These are phyloP conservation scores for Spiraea crenata DNA, from an alignment of 331 rosid genomes.

Conservation along the genomic window DNA sequence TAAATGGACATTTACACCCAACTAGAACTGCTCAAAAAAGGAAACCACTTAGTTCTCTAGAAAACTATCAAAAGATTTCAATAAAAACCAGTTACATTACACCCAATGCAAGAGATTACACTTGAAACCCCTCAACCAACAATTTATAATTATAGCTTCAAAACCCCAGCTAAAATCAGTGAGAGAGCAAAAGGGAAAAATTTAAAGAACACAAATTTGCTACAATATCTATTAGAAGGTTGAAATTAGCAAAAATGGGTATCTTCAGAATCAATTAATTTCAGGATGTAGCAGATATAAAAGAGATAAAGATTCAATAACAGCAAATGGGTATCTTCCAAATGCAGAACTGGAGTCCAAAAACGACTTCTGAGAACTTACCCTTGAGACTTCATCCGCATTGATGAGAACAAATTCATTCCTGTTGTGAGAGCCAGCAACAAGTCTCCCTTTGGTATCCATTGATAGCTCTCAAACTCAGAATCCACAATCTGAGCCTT, in stretches of 20 bases:
- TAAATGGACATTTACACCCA: not conserved
- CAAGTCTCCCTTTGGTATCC: conserved; percentile 63
- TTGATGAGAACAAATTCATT: conserved; percentile 82
- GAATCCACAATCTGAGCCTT: conserved; percentile 27
- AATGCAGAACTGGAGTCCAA: conserved; percentile 9
- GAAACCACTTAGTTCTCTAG: not conserved
- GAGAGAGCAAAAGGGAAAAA: not conserved
- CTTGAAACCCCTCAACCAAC: not conserved
- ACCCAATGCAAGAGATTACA: not conserved
- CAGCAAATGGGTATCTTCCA: conserved; percentile 23
- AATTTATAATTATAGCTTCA: conserved; percentile 8
- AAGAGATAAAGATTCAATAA: conserved; percentile 11
- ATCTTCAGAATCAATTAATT: not conserved
- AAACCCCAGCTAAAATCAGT: conserved; percentile 3
- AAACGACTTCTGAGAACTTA: conserved; percentile 28
- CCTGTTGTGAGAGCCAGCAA: conserved; percentile 84
- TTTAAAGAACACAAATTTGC: not conserved
- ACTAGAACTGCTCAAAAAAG: not conserved
- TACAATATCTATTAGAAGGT: not conserved
- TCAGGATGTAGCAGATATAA: conserved; percentile 25
- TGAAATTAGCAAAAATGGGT: not conserved
- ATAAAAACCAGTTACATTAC: conserved; percentile 13
- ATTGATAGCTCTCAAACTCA: conserved; percentile 16
- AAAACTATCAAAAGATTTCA: not conserved
- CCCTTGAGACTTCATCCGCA: conserved; percentile 77